Conservation (phyloP, 352 stramenopile species). For the Ophiocytium majus region DNA sequence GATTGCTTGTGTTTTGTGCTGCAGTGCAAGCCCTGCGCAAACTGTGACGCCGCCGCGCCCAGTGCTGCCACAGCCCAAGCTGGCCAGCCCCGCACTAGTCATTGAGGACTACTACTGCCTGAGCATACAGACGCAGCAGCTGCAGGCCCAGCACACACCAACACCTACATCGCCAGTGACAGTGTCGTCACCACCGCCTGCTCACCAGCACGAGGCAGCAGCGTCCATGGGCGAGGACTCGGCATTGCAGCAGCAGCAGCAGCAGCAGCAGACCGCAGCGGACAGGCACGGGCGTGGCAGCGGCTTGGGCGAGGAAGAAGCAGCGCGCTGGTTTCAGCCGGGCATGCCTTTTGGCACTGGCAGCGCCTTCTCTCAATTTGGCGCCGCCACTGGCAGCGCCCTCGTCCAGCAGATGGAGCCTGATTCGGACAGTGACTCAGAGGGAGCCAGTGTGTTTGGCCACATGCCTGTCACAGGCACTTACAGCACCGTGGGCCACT, state of each 20-base stretch:
- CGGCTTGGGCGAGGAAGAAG: not conserved
- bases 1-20: conserved; percentile 1
- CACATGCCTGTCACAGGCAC: not conserved
- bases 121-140: not conserved
- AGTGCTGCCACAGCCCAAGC: not conserved
- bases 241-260: conserved; percentile 12
- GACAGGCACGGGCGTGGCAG: not conserved
- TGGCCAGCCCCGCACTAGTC: not conserved
- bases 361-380: not conserved
- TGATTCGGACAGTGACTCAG: not conserved
- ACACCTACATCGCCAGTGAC: not conserved
- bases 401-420: conserved; percentile 20
- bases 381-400: not conserved
- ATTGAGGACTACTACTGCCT: conserved; percentile 30
- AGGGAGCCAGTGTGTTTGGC: not conserved
- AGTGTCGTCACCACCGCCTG: not conserved
- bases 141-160: not conserved
- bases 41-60: not conserved
- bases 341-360: not conserved
- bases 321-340: not conserved
- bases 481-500: conserved; percentile 1
- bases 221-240: not conserved
- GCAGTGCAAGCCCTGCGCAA: not conserved
- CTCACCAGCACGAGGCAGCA: not conserved
- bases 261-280: not conserved